Base-by-base conservation (phyloP, 495 filamentous ascomycete species). In the Lasiosphaeria miniovina region DNA sequence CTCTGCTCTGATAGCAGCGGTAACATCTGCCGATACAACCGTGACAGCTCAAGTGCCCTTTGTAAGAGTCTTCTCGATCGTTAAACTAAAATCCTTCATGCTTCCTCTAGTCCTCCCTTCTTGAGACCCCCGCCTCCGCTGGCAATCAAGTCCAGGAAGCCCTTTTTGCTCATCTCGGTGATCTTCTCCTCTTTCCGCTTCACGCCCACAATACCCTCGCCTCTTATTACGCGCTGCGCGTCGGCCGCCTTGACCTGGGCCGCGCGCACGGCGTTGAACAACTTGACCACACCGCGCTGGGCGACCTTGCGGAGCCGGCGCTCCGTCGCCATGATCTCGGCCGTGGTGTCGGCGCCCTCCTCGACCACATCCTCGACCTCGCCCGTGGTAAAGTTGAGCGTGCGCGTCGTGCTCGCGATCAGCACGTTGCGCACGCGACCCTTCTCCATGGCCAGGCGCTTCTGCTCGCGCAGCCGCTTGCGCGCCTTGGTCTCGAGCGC, bases 141-240 rank as follows among this genome's bases (percentile, higher is more conserved):
- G n/a, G 87, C 82, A 73, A 98, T 96, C 71, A 97, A 67, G 54
- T 96, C 92, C 71, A 98, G 75, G 76, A 98, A 98, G 7, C 93
- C 91, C 75, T 96, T 86, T 80, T 93, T 94, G 74, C 88, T 93
- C 87, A 98, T 95, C 78, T 97, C 93, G 56, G 87, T 93, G 46
- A 93, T 84, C 69, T 83, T 87, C 80, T 94, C 91, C 77, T 92
- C 85, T 64, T 88, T 84, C 73, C 87, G 80, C 60, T 78, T 84
- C 57, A 84, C 78, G 12, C 90, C 90, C 50, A 93, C 78, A 11
- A 93, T 77, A n/a, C 89, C 89, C 71, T 89, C 86, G 68, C 82
- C 80, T 69, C 82, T 77, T 36, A 85, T 84, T 41, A 80, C 81
- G 75, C 77, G 82, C 66, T 86, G 85, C 9, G 90, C 91, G 69